Base-by-base conservation (phyloP, 2,329 filamentous ascomycete genomes). In the Hymenoscyphus fructigenus region DNA sequence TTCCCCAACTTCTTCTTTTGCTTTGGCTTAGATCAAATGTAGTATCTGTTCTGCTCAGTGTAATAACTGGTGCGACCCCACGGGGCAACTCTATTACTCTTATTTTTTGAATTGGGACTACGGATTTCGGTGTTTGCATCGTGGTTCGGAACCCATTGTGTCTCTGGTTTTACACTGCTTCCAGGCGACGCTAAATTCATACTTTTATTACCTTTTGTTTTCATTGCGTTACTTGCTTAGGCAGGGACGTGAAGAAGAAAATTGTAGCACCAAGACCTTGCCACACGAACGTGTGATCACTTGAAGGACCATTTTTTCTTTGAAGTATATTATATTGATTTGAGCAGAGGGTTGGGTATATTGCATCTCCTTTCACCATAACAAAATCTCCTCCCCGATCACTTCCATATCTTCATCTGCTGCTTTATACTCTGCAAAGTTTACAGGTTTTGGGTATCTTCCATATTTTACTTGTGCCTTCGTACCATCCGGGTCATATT, bases 161-260 rank as follows among this genome's bases (percentile, higher is more conserved):
- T 90, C 87, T 85, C 84, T 82, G 84, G 87, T 86, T 85, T 88
- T 84, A 87, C 88, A 91, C 88, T 91, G 84, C 80, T 82, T 84
- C 86, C 82, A 82, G 85, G 85, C 77, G 87, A 90, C 83, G 88
- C 88, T 85, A 90, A 47, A 47, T 7, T 20, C n/a, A n/a, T n/a
- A 20, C 6, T 20, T n/a, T 47, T 47, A 2, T n/a, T 20, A 10
- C 17, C 41, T 57, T 38, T 59, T 36, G 34, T 59, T 60, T 10
- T 17, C 20, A 32, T 36, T 55, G 34, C 60, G 32, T 23, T 17
- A 23, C 34, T 36, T 59, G 36, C 32, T 15, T 59, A 3, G n/a
- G 32, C 36, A 59, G 57, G 57, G 34, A 36, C 36, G 57, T 59
- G 57, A 59, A 47, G 57, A 59, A 59, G 57, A 44, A 3, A n/a